A percentile compares a stretch with the other conserved stretches of the same genome.
phyloP scores from a whole-genome alignment of 1,139 yeast species.

The Zygosaccharomyces sapae region DNA sequence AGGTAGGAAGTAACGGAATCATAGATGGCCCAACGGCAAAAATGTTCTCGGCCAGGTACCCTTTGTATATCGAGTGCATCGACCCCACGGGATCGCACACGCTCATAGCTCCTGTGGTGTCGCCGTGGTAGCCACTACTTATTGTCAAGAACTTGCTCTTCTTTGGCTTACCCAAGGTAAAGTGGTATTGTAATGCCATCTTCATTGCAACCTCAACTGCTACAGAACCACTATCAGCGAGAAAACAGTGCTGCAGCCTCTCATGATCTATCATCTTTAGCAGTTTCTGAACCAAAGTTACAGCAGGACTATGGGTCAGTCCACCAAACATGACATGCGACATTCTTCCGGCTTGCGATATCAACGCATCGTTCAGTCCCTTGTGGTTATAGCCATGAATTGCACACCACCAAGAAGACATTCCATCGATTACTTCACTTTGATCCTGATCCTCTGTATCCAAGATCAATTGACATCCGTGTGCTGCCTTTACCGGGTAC shows the following conservation, averaged over 20 bases:
- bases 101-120: conserved; percentile 36
- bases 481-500: conserved; percentile 32
- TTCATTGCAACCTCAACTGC: conserved; percentile 53
- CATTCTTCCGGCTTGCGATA: conserved; percentile 26
- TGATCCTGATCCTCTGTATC: conserved; percentile 9
- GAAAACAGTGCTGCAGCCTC: conserved; percentile 30
- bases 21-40: conserved; percentile 34
- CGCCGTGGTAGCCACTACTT: conserved; percentile 33
- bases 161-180: conserved; percentile 15
- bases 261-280: conserved; percentile 27
- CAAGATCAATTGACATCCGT: conserved; percentile 28
- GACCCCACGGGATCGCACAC: conserved; percentile 36
- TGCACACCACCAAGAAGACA: conserved; percentile 40
- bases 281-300: conserved; percentile 25
- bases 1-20: no score
- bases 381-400: conserved; percentile 37
- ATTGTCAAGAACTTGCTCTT: conserved; percentile 29
- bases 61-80: conserved; percentile 34
- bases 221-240: conserved; percentile 51
- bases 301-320: conserved; percentile 36
- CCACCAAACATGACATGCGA: conserved; percentile 40
- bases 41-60: conserved; percentile 32
- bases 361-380: conserved; percentile 32
- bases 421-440: conserved; percentile 31
- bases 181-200: conserved; percentile 46